A percentile compares a stretch with the other conserved stretches of the same genome.
phyloP scores from a whole-genome alignment of 345 rosid genomes.

The Corymbia maculata region DNA sequence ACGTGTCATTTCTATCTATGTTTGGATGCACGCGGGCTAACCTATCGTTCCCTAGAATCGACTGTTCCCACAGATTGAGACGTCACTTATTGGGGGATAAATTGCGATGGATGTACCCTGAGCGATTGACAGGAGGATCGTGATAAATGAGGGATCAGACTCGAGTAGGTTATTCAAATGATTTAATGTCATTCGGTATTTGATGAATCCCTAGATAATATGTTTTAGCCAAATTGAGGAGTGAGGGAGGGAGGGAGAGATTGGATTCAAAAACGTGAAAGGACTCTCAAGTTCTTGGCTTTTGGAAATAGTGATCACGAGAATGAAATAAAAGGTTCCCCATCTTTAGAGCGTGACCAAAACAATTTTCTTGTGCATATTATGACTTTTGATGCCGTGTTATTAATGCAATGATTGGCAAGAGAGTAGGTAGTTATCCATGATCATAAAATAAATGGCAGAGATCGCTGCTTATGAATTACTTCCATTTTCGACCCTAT shows the following conservation, averaged over 20 bases:
- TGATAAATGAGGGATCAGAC: neutral
- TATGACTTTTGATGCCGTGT: neutral
- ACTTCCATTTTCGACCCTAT: neutral
- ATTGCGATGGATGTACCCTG: neutral
- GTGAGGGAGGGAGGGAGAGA: no score
- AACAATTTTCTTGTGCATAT: neutral
- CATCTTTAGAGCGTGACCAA: no score
- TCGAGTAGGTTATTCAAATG: neutral
- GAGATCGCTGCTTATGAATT: neutral
- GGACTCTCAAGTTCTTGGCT: neutral
- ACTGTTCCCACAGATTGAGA: neutral
- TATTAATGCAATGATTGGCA: neutral
- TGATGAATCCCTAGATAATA: no score
- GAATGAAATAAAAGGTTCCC: no score
- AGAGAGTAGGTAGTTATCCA: neutral
- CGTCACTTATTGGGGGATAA: neutral
- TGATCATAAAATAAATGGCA: neutral
- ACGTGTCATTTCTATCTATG: neutral
- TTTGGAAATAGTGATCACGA: neutral
- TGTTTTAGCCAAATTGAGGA: no score
- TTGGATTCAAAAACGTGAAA: neutral
- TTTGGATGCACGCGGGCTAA: neutral
- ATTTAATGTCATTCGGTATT: neutral
- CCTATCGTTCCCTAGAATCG: neutral
- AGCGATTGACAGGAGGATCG: neutral